Percentiles rank a stretch among this genome's conserved stretches.
Conservation (phyloP, 139 green algal species). For the Chlorella sp. region DNA sequence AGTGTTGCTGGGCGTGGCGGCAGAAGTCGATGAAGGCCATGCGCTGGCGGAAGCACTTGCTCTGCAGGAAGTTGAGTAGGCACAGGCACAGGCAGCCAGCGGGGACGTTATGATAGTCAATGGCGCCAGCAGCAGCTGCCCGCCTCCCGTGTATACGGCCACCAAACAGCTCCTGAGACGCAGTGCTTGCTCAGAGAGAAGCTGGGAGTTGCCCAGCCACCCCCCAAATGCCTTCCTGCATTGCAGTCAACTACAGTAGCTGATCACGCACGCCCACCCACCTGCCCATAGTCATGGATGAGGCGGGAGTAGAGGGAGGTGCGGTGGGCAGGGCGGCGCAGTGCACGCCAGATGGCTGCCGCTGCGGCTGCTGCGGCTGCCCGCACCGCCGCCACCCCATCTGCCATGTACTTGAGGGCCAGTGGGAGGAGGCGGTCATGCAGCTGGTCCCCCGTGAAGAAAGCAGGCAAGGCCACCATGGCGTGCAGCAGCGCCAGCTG, state of each 20-base stretch:
- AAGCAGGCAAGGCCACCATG: constrained; percentile 52
- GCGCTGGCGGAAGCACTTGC: constrained; percentile 51
- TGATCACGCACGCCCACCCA: neutral
- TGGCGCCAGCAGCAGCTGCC: too few relatives aligned
- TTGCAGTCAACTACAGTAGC: neutral
- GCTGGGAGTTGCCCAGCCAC: too few relatives aligned
- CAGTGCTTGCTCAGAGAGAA: too few relatives aligned
- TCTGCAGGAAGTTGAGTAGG: neutral
- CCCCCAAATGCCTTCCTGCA: neutral
- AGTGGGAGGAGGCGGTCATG: constrained; percentile 61
- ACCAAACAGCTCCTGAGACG: too few relatives aligned
- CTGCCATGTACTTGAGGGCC: constrained; percentile 50
- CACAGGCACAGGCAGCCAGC: neutral
- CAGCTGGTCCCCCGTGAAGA: constrained; percentile 45
- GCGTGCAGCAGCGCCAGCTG: constrained; percentile 46
- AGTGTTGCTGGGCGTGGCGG: constrained; percentile 46
- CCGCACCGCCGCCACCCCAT: constrained; percentile 53
- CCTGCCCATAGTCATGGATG: constrained; percentile 66
- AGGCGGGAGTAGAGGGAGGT: constrained; percentile 65
- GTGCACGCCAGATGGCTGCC: constrained; percentile 53
- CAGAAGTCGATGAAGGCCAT: constrained; percentile 66
- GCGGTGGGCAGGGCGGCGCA: constrained; percentile 54
- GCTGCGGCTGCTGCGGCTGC: constrained; percentile 58
- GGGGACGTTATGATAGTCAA: neutral
- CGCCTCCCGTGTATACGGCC: too few relatives aligned